Percentiles rank a stretch among this genome's conserved stretches.
phyloP scores from a whole-genome alignment of 768 basidiomycete species.

The Chalciporus piperatus region DNA sequence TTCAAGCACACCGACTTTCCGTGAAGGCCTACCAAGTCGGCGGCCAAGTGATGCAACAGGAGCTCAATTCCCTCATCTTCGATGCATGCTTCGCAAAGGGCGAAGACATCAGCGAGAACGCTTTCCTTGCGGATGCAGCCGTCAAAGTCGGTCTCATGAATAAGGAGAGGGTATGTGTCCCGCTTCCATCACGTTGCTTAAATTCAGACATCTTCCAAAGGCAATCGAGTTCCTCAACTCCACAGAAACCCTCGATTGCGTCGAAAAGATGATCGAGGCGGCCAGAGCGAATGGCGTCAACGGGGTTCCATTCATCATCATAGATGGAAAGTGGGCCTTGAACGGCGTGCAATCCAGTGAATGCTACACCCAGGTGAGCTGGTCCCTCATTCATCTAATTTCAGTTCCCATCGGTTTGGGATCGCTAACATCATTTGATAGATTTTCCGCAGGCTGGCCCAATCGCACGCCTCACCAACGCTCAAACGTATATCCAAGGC shows the following conservation, averaged over 20 bases:
- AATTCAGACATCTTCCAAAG: constrained; percentile 17
- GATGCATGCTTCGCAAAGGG: constrained; percentile 39
- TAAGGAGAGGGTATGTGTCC: constrained; percentile 32
- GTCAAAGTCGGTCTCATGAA: constrained; percentile 41
- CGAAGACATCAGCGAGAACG: constrained; percentile 36
- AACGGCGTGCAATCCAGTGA: constrained; percentile 44
- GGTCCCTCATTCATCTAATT: neutral
- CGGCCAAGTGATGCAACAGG: constrained; percentile 39
- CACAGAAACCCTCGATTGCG: constrained; percentile 38
- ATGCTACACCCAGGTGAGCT: constrained; percentile 37
- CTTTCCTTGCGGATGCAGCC: constrained; percentile 37
- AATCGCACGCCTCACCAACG: constrained; percentile 7
- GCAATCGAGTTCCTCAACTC: constrained; percentile 41
- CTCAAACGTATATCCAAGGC: constrained; percentile 6
- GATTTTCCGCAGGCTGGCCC: constrained; percentile 34
- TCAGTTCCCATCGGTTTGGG: neutral
- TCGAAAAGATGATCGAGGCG: constrained; percentile 38
- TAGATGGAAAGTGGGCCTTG: constrained; percentile 44
- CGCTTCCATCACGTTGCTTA: neutral
- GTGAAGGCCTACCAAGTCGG: constrained; percentile 41
- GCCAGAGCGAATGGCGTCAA: constrained; percentile 44
- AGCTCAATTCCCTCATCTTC: constrained; percentile 38
- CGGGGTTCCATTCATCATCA: constrained; percentile 52
- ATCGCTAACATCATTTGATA: constrained; percentile 3
- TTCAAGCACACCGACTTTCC: constrained; percentile 43